phyloP scores from a whole-genome alignment of 208 protist genomes.

The Vickermania ingenoplastis region DNA sequence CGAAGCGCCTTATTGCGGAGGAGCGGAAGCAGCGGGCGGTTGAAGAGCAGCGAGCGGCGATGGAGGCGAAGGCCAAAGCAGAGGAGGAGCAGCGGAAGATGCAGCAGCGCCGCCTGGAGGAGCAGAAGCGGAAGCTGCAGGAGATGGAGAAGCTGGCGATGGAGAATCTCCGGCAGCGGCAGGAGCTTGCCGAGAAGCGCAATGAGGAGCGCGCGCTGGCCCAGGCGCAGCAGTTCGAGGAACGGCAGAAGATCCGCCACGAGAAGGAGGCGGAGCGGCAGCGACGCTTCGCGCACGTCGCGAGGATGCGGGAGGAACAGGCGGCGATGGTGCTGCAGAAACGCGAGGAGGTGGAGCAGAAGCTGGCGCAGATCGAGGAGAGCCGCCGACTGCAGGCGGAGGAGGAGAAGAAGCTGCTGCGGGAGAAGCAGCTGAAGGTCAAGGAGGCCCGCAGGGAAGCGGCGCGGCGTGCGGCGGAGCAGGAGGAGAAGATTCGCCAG shows the following conservation, averaged over 20 bases:
- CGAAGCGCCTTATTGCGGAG: conserved; percentile 25
- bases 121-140: conserved; percentile 27
- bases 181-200: conserved; percentile 35
- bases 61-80: conserved; percentile 23
- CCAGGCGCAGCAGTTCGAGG: conserved; percentile 22
- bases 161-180: conserved; percentile 30
- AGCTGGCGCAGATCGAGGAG: conserved; percentile 22
- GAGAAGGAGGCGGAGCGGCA: conserved; percentile 44
- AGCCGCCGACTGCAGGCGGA: conserved; percentile 20
- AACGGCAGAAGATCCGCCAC: conserved; percentile 18
- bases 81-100: conserved; percentile 21
- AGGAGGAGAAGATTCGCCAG: conserved; percentile 33
- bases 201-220: conserved; percentile 40
- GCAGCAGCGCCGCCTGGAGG: conserved; percentile 39
- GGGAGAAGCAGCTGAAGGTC: conserved; percentile 33
- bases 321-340: conserved; percentile 22
- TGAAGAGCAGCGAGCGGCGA: conserved; percentile 22
- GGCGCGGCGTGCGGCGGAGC: conserved; percentile 28
- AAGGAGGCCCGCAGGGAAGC: conserved; percentile 32
- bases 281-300: conserved; percentile 37
- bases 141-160: conserved; percentile 40
- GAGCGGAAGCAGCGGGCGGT: conserved; percentile 36
- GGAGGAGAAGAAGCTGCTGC: conserved; percentile 28
- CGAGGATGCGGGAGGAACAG: conserved; percentile 28
- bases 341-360: conserved; percentile 38